Evolutionary conservation across 805 yeast species (phyloP).

Genomic region (Brettanomyces nanus): DNA sequence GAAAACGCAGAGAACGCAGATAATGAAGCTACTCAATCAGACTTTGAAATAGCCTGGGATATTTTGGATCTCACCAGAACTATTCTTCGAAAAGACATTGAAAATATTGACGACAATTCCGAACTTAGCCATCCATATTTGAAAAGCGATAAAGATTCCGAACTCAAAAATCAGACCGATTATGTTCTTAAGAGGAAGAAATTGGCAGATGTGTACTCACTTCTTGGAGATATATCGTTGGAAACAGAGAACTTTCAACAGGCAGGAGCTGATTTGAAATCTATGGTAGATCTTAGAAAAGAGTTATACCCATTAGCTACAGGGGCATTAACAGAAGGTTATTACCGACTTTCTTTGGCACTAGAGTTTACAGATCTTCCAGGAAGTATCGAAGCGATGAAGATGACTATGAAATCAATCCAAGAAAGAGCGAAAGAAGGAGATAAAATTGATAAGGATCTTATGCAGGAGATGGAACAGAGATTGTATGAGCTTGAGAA

Average conservation of each 20-base stretch:
- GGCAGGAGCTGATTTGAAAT: conserved; percentile 60
- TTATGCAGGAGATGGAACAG: conserved; percentile 47
- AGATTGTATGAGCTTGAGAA: conserved; percentile 47
- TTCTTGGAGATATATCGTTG: conserved; percentile 82
- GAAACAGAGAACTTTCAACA: conserved; percentile 85
- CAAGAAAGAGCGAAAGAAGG: conserved; percentile 32
- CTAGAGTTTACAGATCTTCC: conserved; percentile 59
- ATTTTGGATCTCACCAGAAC: conserved; percentile 71
- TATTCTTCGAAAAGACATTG: conserved; percentile 38
- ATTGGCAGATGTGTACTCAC: conserved; percentile 65
- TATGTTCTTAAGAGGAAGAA: conserved; percentile 26
- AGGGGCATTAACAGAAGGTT: conserved; percentile 64
- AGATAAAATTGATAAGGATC: conserved; percentile 32
- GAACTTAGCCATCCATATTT: conserved; percentile 12
- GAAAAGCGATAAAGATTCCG: conserved; percentile 15
- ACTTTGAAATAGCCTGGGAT: conserved; percentile 86
- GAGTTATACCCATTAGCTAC: conserved; percentile 44
- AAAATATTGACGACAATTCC: conserved; percentile 4
- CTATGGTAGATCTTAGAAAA: conserved; percentile 46
- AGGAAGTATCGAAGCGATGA: conserved; percentile 37
- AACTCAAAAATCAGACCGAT: background rate
- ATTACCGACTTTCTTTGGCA: conserved; percentile 74
- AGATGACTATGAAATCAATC: conserved; percentile 35
- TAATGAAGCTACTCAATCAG: conserved; percentile 37
- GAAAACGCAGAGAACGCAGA: conserved; percentile 12